phyloP scores from a whole-genome alignment of 1,284 basidiomycete genomes.

The Ustilago bromivora region DNA sequence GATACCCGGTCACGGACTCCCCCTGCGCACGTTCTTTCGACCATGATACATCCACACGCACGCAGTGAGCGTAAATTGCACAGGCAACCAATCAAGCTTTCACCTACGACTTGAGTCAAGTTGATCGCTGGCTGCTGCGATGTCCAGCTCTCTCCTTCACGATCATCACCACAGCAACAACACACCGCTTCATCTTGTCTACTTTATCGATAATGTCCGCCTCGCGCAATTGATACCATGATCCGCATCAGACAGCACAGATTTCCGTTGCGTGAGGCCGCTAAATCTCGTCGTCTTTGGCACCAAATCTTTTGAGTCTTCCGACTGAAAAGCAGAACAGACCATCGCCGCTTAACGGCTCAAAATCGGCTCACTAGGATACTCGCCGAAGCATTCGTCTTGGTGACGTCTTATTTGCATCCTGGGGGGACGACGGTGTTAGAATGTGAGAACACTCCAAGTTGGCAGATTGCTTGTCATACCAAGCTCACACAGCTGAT shows the following conservation, averaged over 20 bases:
- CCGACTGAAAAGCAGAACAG: too few relatives aligned
- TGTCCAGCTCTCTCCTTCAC: not conserved
- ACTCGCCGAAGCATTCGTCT: too few relatives aligned
- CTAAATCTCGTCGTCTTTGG: too few relatives aligned
- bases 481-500: too few relatives aligned
- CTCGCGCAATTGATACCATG: constrained; percentile 39
- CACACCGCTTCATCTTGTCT: constrained; percentile 20
- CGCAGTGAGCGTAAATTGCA: not conserved
- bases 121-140: not conserved
- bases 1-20: not conserved
- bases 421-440: too few relatives aligned
- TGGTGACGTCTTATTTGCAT: too few relatives aligned
- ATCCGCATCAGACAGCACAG: not conserved
- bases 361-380: too few relatives aligned
- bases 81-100: not conserved
- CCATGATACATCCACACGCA: not conserved
- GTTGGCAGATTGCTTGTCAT: too few relatives aligned
- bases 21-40: not conserved
- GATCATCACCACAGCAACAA: not conserved
- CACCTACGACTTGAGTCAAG: not conserved
- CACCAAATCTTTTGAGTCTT: too few relatives aligned
- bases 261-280: not conserved
- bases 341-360: too few relatives aligned
- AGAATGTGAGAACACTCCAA: too few relatives aligned
- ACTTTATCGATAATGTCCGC: constrained; percentile 12